phyloP scores from a whole-genome alignment of 176 grass and related monocot genomes.

The Avena insularis region DNA sequence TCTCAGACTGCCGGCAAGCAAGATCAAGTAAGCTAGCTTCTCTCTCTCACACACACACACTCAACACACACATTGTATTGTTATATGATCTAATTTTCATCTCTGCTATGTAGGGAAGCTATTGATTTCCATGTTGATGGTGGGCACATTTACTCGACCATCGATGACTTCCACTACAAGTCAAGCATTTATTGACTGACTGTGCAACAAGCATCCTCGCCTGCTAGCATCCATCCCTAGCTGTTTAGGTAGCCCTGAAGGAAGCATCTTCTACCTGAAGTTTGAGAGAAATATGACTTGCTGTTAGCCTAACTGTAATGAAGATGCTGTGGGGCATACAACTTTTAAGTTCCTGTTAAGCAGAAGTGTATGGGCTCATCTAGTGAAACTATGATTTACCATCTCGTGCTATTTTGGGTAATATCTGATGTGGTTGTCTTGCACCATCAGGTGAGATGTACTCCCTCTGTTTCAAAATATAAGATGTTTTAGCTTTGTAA shows the following conservation, averaged over 20 bases:
- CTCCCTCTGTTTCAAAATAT: too few relatives aligned
- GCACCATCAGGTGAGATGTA: background rate
- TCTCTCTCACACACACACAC: background rate
- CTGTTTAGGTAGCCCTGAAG: background rate
- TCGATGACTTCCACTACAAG: constrained; percentile 55
- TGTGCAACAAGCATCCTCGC: background rate
- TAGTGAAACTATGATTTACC: too few relatives aligned
- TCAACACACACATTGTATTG: background rate
- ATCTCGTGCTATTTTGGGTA: too few relatives aligned
- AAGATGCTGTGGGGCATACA: background rate
- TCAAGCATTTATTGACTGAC: constrained; percentile 27
- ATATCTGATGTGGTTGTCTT: too few relatives aligned
- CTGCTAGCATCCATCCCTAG: background rate
- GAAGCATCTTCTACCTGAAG: background rate
- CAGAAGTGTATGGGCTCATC: background rate
- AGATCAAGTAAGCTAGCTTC: constrained; percentile 52
- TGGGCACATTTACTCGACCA: constrained; percentile 84
- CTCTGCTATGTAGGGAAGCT: constrained; percentile 64
- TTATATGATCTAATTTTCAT: constrained; percentile 4
- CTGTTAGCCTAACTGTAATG: background rate
- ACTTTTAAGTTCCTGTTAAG: background rate
- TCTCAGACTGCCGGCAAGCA: constrained; percentile 50
- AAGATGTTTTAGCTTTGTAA: too few relatives aligned
- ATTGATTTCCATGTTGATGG: constrained; percentile 56
- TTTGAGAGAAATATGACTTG: background rate